Conservation (phyloP, 2,329 filamentous ascomycete genomes). For the Colletotrichum destructivum region DNA sequence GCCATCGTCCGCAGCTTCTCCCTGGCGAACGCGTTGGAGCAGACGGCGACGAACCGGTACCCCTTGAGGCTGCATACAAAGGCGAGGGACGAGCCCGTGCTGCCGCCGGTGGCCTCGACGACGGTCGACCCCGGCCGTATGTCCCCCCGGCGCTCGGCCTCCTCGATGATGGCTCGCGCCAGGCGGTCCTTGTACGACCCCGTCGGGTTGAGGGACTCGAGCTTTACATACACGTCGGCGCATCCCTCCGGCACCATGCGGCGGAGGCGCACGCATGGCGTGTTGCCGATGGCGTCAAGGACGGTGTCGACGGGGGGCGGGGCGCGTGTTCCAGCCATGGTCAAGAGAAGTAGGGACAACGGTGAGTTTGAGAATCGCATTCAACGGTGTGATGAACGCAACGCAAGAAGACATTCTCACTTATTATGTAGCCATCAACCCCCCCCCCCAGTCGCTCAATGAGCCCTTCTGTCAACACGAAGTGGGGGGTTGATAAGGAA, state of each 20-base stretch:
- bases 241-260: conserved; percentile 30
- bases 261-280: conserved; percentile 33
- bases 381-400: no score
- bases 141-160: conserved; percentile 30
- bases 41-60: conserved; percentile 43
- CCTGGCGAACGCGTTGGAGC: conserved; percentile 25
- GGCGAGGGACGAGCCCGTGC: conserved; percentile 38
- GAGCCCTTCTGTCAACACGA: neutral
- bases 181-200: conserved; percentile 40
- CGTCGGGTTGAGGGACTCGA: conserved; percentile 40
- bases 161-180: conserved; percentile 33
- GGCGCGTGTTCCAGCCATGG: neutral
- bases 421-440: no score
- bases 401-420: no score
- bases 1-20: conserved; percentile 43
- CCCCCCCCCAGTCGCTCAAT: no score
- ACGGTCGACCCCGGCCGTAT: conserved; percentile 24
- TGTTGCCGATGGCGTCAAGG: conserved; percentile 38
- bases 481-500: neutral
- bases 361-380: neutral
- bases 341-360: neutral
- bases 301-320: neutral
- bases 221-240: conserved; percentile 38
- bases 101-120: conserved; percentile 41
- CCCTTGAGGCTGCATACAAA: conserved; percentile 45